A percentile compares a stretch with the other conserved stretches of the same genome.
These are phyloP conservation scores for Mrakia gelida DNA, from an alignment of 768 basidiomycete genomes.

Conservation along the genomic window DNA sequence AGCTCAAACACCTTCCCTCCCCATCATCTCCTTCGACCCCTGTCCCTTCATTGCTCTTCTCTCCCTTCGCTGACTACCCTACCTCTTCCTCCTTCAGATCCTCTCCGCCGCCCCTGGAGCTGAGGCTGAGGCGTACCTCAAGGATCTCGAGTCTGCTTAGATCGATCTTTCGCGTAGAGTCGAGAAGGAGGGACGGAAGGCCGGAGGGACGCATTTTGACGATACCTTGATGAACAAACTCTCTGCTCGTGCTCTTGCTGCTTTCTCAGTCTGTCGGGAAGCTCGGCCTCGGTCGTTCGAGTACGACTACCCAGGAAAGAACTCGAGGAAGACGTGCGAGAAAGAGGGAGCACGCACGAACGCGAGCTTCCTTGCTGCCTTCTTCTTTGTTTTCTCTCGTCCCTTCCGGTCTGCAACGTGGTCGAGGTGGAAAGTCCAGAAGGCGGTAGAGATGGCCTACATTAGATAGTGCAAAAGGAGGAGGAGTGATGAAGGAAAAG, in stretches of 20 bases:
- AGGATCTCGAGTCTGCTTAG: slow-evolving; percentile 26
- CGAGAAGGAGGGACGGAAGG: too few species aligned
- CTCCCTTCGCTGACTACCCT: not conserved
- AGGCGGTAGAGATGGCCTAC: too few species aligned
- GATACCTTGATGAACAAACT: too few species aligned
- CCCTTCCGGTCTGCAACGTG: too few species aligned
- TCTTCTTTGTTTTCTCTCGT: too few species aligned
- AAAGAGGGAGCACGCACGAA: not conserved
- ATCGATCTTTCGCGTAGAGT: not conserved
- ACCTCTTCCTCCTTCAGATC: slow-evolving; percentile 7
- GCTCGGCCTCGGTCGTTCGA: too few species aligned
- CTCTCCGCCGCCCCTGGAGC: slow-evolving; percentile 12
- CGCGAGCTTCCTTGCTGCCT: not conserved
- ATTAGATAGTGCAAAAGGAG: too few species aligned
- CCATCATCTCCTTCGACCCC: not conserved
- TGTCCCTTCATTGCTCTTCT: not conserved
- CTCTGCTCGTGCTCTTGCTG: too few species aligned
- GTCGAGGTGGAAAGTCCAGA: too few species aligned
- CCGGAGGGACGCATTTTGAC: too few species aligned
- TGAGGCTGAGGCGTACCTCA: slow-evolving; percentile 24
- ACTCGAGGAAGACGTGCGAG: not conserved
- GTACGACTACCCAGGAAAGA: too few species aligned
- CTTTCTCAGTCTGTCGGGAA: too few species aligned
- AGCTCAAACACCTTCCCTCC: not conserved
- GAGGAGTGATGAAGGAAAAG: not conserved